Conservation (phyloP, 768 basidiomycete genomes). For the Boletus reticuloceps region DNA sequence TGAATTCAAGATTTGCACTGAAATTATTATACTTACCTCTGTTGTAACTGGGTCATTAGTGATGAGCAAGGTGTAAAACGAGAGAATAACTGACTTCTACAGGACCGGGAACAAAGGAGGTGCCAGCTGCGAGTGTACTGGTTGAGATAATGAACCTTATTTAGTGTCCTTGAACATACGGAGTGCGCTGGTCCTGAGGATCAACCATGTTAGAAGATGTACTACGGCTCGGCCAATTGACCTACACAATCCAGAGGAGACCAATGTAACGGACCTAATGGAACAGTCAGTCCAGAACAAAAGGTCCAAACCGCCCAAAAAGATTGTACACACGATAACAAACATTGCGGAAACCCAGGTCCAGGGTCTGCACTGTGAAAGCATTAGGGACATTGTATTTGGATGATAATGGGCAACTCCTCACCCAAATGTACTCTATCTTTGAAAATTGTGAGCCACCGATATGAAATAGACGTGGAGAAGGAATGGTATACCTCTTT, state of each 20-base stretch:
- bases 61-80: no score
- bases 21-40: no score
- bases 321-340: not conserved
- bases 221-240: no score
- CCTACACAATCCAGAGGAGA: not conserved
- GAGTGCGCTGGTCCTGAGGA: not conserved
- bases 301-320: not conserved
- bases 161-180: not conserved
- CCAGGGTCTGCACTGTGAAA: not conserved
- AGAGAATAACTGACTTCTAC: not conserved
- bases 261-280: not conserved
- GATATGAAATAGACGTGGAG: no score
- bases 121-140: not conserved
- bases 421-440: slow-evolving; percentile 2
- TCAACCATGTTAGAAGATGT: not conserved
- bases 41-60: no score
- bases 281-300: not conserved
- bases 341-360: not conserved
- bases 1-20: no score
- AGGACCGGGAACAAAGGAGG: not conserved
- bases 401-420: not conserved
- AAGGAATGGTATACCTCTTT: not conserved
- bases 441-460: not conserved
- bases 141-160: not conserved
- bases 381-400: not conserved